Conservation (phyloP, 352 stramenopile genomes). For the Pythium folliculosum region DNA sequence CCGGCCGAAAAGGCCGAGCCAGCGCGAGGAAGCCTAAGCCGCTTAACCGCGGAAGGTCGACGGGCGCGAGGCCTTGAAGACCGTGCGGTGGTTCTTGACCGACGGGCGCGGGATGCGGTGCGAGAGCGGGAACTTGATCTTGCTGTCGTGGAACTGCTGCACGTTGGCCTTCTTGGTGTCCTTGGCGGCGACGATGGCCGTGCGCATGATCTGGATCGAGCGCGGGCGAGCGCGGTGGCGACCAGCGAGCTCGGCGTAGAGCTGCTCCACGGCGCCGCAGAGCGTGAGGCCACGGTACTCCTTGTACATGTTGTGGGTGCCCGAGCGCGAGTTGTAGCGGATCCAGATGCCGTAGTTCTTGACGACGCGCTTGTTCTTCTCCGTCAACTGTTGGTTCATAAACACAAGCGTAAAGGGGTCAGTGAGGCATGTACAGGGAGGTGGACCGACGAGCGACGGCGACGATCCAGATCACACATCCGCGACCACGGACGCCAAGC, state of each 20-base stretch:
- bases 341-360: conserved; percentile 99
- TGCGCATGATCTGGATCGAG: conserved; percentile 99
- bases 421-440: background rate
- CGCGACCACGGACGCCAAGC: background rate
- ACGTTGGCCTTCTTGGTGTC: conserved; percentile 96
- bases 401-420: background rate
- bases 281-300: conserved; percentile 99
- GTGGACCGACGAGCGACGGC: background rate
- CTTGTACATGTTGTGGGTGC: conserved; percentile 99
- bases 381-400: conserved; percentile 73
- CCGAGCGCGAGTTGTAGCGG: conserved; percentile 99
- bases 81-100: conserved; percentile 95
- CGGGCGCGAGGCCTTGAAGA: conserved; percentile 96
- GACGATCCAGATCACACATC: background rate
- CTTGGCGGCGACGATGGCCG: conserved; percentile 93
- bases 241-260: conserved; percentile 99
- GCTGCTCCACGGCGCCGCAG: conserved; percentile 97
- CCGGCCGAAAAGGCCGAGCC: background rate
- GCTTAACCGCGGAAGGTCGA: conserved; percentile 98
- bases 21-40: background rate
- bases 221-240: conserved; percentile 95
- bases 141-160: conserved; percentile 96
- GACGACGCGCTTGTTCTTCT: conserved; percentile 98
- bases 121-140: conserved; percentile 98
- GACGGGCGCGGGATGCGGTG: conserved; percentile 94